Conservation (phyloP, 2,329 filamentous ascomycete species). For the Westerdykella ornata region DNA sequence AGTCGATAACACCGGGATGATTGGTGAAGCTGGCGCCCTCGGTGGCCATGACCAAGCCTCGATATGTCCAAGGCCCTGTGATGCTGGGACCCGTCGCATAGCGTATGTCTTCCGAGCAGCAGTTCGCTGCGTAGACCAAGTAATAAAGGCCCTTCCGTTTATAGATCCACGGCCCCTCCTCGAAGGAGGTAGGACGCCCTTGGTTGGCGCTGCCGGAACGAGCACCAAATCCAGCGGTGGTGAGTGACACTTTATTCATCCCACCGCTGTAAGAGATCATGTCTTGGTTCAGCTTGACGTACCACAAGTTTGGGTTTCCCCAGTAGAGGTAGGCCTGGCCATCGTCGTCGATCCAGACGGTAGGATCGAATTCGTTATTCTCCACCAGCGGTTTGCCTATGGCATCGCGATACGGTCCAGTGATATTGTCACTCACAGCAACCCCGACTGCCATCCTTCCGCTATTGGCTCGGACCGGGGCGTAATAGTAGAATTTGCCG, state of each 20-base stretch:
- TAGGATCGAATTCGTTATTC: conserved; percentile 14
- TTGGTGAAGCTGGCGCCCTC: conserved; percentile 14
- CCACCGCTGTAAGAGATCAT: conserved; percentile 13
- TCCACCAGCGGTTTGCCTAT: conserved; percentile 11
- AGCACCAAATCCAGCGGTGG: conserved; percentile 10
- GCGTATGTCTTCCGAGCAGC: conserved; percentile 15
- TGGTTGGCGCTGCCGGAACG: conserved; percentile 4
- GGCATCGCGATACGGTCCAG: conserved; percentile 11
- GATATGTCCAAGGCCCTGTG: conserved; percentile 15
- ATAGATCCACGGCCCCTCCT: conserved; percentile 15
- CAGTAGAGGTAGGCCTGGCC: conserved; percentile 16
- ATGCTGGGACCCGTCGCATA: conserved; percentile 13
- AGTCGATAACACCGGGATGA: conserved; percentile 12
- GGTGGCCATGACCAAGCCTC: conserved; percentile 12
- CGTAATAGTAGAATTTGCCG: conserved; percentile 15
- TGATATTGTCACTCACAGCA: conserved; percentile 10
- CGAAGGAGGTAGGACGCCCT: conserved; percentile 6
- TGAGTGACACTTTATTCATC: conserved; percentile 7
- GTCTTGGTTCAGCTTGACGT: conserved; percentile 11
- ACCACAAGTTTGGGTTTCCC: conserved; percentile 12
- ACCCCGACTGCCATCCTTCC: conserved; percentile 14
- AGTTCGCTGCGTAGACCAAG: conserved; percentile 14
- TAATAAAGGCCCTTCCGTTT: conserved; percentile 11
- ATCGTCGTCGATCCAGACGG: conserved; percentile 13
- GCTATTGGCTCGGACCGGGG: conserved; percentile 7